Percentiles rank a stretch among this genome's conserved stretches.
phyloP scores from a whole-genome alignment of 106 monocot genomes.

The Dendrobium officinale region DNA sequence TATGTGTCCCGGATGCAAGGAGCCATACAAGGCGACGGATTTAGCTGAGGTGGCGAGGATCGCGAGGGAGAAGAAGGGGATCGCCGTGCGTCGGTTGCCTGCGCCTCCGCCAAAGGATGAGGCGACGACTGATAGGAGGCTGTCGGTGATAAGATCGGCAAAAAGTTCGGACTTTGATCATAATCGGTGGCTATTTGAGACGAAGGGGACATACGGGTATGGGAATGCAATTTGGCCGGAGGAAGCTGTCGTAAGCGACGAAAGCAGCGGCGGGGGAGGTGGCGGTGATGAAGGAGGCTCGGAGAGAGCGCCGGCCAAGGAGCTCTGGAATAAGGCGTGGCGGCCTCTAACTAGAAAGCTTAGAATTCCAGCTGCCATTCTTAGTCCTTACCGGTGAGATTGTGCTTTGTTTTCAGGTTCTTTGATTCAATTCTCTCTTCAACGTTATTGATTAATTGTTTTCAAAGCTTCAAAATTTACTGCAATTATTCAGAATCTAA shows the following conservation, averaged over 20 bases:
- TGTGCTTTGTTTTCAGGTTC: not conserved
- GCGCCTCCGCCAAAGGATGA: conserved; percentile 28
- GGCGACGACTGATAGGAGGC: conserved; percentile 15
- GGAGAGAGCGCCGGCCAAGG: conserved; percentile 5
- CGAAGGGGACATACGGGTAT: conserved; percentile 41
- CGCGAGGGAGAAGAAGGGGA: conserved; percentile 5
- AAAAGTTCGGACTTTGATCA: conserved; percentile 26
- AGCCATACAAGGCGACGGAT: conserved; percentile 62
- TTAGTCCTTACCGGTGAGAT: conserved; percentile 59
- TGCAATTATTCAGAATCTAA: too few relatives aligned
- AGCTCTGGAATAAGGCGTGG: conserved; percentile 40
- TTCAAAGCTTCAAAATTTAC: too few relatives aligned
- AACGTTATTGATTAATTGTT: too few relatives aligned
- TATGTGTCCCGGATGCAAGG: conserved; percentile 87
- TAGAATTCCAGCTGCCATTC: conserved; percentile 36
- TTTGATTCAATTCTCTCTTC: not conserved
- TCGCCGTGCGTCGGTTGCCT: conserved; percentile 18
- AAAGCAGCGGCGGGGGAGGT: conserved; percentile 4
- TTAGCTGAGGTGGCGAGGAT: conserved; percentile 27
- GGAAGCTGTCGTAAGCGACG: conserved; percentile 20
- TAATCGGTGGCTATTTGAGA: conserved; percentile 48
- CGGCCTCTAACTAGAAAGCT: conserved; percentile 54
- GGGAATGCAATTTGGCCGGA: conserved; percentile 44
- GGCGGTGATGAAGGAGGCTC: not conserved
- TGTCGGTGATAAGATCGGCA: conserved; percentile 30